Conservation (phyloP, 345 rosid species). For the Eucalyptus erythrocorys region DNA sequence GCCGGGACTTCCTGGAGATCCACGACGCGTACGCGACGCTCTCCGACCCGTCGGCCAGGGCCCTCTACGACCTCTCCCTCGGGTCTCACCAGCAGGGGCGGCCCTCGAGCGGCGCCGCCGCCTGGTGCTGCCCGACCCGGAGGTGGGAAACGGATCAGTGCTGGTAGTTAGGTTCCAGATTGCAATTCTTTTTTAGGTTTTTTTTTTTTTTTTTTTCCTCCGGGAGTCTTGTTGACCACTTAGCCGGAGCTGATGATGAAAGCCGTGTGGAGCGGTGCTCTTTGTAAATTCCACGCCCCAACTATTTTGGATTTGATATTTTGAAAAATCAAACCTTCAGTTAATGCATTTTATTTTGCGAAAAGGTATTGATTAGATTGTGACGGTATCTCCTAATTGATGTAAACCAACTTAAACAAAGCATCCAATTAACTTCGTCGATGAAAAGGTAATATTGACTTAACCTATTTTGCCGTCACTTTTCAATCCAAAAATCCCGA, state of each 20-base stretch:
- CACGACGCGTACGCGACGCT: constrained; percentile 63
- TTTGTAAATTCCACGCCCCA: background rate
- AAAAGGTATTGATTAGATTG: background rate
- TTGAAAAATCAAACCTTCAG: background rate
- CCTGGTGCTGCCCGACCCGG: constrained; percentile 22
- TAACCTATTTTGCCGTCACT: background rate
- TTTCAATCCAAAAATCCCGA: background rate
- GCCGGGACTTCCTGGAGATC: constrained; percentile 54
- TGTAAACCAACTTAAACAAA: background rate
- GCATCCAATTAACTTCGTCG: background rate
- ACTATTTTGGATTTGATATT: background rate
- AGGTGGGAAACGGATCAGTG: constrained; percentile 96
- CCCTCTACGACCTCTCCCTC: constrained; percentile 52
- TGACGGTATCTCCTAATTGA: background rate
- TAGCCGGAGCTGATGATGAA: background rate
- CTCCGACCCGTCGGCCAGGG: constrained; percentile 66
- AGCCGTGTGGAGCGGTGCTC: background rate
- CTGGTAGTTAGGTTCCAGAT: constrained; percentile 28
- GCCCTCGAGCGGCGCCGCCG: background rate
- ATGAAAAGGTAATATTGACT: background rate
- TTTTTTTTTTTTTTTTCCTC: background rate
- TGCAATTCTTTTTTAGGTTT: background rate
- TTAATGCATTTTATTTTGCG: background rate
- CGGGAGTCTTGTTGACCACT: background rate
- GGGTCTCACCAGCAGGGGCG: background rate